Evolutionary conservation across 2,329 filamentous ascomycete genomes (phyloP), one percentile per base, ranked within the genome.

Genomic region (Scolecobasidium constrictum): DNA sequence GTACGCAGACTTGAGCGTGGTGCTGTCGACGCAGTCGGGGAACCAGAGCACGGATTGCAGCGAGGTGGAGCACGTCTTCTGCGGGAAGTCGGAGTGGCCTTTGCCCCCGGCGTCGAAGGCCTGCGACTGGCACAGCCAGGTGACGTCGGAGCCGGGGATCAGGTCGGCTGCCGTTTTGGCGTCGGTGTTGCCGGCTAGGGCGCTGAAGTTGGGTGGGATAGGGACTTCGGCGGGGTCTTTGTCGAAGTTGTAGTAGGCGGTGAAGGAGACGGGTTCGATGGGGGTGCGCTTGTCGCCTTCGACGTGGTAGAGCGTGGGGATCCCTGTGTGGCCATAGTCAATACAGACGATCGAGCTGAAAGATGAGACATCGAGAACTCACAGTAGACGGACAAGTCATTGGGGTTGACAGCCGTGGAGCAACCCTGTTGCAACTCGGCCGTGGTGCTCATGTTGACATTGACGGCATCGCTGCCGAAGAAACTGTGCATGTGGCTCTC

Each of bases 241-340:
- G 35, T 36, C 17, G n/a, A n/a, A n/a, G 11, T 36, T 16, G 35
- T 36, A 36, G 35, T 36, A 36, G 35, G 17, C 35, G 35, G 11
- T 12, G 35, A 36, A 36, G 35, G 17, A 16, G 35, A 16, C 35
- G 11, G 35, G 35, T 9, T 9, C 17, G 35, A 36, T 36, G 16
- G 35, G 35, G 35, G 11, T 9, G 11, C 11, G 11, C 9, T 11
- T 16, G 11, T 9, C 17, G 35, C 35, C 35, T 9, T 9, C 35
- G 9, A 36, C 35, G 35, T 36, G 35, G 35, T 12, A 36, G 35
- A 36, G 35, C 11, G 35, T 36, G 11, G 35, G 35, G 11, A 36
- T 36, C 35, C 35, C 37, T 40, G 20, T 31, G 9, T 31, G 9
- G 26, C 15, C 15, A 31, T 9, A 31, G 9, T 15, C 15, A 15